These are phyloP conservation scores for Thielaviopsis ethacetica DNA, from an alignment of 2,329 filamentous ascomycete genomes.

Conservation along the genomic window DNA sequence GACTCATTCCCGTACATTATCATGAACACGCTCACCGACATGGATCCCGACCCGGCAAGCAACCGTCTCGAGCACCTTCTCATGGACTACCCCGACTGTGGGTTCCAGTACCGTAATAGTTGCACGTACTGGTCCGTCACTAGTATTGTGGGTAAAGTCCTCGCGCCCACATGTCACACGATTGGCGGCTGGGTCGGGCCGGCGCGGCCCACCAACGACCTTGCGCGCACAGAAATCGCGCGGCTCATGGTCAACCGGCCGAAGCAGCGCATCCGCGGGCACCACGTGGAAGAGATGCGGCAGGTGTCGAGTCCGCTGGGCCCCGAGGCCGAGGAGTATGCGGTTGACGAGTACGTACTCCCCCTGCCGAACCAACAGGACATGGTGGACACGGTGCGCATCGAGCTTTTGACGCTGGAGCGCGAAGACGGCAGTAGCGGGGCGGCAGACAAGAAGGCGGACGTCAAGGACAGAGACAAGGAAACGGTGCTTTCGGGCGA, in stretches of 20 bases:
- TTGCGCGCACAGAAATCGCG: constrained; percentile 53
- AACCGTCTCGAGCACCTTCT: constrained; percentile 50
- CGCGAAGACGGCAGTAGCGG: constrained; percentile 10
- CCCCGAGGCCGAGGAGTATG: constrained; percentile 43
- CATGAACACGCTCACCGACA: constrained; percentile 64
- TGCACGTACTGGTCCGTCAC: constrained; percentile 63
- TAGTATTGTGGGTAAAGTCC: constrained; percentile 59
- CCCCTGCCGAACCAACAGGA: constrained; percentile 40
- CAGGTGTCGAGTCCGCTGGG: constrained; percentile 54
- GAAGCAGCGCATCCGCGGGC: constrained; percentile 36
- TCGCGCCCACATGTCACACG: constrained; percentile 54
- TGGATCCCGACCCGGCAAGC: constrained; percentile 51
- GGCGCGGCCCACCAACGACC: constrained; percentile 48
- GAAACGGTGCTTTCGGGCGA: constrained; percentile 12
- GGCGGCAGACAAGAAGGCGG: background rate
- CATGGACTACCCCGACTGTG: constrained; percentile 50
- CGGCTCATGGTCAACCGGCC: constrained; percentile 45
- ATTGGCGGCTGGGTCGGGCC: constrained; percentile 63
- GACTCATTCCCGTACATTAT: constrained; percentile 54
- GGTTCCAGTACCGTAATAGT: constrained; percentile 58
- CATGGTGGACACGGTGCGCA: constrained; percentile 47
- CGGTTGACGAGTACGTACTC: constrained; percentile 48
- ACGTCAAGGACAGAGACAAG: background rate
- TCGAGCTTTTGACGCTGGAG: constrained; percentile 49
- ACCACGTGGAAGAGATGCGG: constrained; percentile 49